Percentiles rank a stretch among this genome's conserved stretches.
Evolutionary conservation across 805 yeast genomes (phyloP).

Genomic region (Millerozyma miso): DNA sequence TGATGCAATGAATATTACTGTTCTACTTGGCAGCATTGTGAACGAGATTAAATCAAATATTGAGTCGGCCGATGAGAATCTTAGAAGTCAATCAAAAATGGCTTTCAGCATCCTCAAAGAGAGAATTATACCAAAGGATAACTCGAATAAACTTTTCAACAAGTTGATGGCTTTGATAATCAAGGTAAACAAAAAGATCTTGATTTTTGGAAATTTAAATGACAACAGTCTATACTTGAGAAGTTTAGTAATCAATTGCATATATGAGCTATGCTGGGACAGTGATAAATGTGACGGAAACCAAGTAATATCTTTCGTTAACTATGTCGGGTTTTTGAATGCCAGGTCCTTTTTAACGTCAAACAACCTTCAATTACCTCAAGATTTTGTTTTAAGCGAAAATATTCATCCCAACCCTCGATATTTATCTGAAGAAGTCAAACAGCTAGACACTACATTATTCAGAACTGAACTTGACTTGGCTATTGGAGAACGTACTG

Average conservation of each 20-base stretch:
- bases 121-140: constrained; percentile 8
- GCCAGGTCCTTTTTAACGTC: constrained; percentile 11
- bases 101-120: constrained; percentile 1
- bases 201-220: background rate
- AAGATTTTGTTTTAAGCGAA: constrained; percentile 11
- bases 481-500: background rate
- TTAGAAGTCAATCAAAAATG: background rate
- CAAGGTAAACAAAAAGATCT: constrained; percentile 1
- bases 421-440: constrained; percentile 8
- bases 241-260: constrained; percentile 12
- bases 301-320: constrained; percentile 12
- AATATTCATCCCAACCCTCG: constrained; percentile 13
- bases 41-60: constrained; percentile 3
- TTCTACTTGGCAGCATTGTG: constrained; percentile 7
- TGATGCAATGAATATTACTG: constrained; percentile 8
- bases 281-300: constrained; percentile 1
- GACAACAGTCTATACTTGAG: constrained; percentile 4
- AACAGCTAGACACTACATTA: background rate
- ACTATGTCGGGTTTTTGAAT: constrained; percentile 18
- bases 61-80: background rate
- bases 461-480: background rate
- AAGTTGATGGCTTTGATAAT: constrained; percentile 9
- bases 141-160: constrained; percentile 7
- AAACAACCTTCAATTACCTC: constrained; percentile 11
- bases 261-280: constrained; percentile 13